Base-by-base conservation (phyloP, 108 stramenopile genomes). In the Cylindrotheca closterium region DNA sequence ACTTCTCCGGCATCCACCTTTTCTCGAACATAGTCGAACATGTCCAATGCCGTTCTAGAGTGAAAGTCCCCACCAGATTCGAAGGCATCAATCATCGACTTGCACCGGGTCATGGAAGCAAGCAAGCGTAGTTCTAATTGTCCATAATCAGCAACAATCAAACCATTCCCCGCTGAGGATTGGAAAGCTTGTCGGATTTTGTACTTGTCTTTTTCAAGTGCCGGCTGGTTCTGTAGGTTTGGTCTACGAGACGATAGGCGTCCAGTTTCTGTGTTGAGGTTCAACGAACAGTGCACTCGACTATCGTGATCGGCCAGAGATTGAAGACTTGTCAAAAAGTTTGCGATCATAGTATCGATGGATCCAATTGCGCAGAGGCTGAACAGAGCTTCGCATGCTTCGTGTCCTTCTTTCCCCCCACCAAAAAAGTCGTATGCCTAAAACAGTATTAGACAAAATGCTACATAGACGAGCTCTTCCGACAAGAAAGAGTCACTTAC, bases 101-200 rank as follows among this genome's bases (percentile, higher is more conserved):
- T 84, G 62, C 99, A 99, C 55, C 85, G 59, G 37, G 99, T 97
- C 74, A 99, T 93, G 72, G 96, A 96, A 0, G 98, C 98, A 26
- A 99, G 74, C 1, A 99, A 66, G 7, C 99, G 83, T 21, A 99
- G 81, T 70, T 99, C 99, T 12, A 99, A 80, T 68, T 99, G 99
- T 0, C 99, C 99, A 62, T 99, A 99, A 80, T 99, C 99, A 4
- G 97, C 98, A 30, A 99, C 98, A 62, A 99, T 96, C 25, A 99
- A 77, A 4, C 68, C 74, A 51, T 97, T 95, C 4, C 97, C 97
- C 0, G 91, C 84, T 47, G 92, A 91, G 12, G 97, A 83, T 55
- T 85, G 65, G 51, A 99, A 99, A 4, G 98, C 97, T 45, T 96
- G 65, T 37, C 96, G 84, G 42, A 96, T 95, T 63, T 93, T 85